Conservation (phyloP, 768 basidiomycete species). For the Tubosaeta sp. region DNA sequence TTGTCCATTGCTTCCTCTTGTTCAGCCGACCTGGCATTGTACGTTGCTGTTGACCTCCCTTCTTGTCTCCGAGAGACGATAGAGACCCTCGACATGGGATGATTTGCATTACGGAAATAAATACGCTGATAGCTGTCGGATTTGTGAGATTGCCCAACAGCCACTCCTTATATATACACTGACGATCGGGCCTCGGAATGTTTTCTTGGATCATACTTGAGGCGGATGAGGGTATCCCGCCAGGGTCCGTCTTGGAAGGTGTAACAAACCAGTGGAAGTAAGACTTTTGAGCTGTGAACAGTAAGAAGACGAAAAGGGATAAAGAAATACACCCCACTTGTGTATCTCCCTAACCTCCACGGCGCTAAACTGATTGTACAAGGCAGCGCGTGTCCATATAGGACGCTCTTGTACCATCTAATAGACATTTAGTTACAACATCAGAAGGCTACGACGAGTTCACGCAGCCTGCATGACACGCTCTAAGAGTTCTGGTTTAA, state of each 20-base stretch:
- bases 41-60: constrained; percentile 32
- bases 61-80: constrained; percentile 61
- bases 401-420: constrained; percentile 75
- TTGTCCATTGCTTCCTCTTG: constrained; percentile 30
- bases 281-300: constrained; percentile 63
- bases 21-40: constrained; percentile 28
- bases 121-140: constrained; percentile 84
- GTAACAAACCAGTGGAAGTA: constrained; percentile 79
- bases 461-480: constrained; percentile 48
- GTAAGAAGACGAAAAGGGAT: constrained; percentile 1
- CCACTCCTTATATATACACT: constrained; percentile 24
- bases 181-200: constrained; percentile 73
- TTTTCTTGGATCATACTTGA: constrained; percentile 86
- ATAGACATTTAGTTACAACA: constrained; percentile 2
- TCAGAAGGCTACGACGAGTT: constrained; percentile 1
- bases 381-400: constrained; percentile 83
- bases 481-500: constrained; percentile 51
- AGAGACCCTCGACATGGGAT: constrained; percentile 73
- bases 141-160: constrained; percentile 1
- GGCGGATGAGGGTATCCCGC: constrained; percentile 82
- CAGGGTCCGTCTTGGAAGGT: constrained; percentile 93
- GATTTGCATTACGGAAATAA: constrained; percentile 85
- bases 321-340: constrained; percentile 48
- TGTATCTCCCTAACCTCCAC: constrained; percentile 67
- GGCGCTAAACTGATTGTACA: constrained; percentile 76